Base-by-base conservation (phyloP, 2,329 filamentous ascomycete genomes). In the Blastomyces parvus region DNA sequence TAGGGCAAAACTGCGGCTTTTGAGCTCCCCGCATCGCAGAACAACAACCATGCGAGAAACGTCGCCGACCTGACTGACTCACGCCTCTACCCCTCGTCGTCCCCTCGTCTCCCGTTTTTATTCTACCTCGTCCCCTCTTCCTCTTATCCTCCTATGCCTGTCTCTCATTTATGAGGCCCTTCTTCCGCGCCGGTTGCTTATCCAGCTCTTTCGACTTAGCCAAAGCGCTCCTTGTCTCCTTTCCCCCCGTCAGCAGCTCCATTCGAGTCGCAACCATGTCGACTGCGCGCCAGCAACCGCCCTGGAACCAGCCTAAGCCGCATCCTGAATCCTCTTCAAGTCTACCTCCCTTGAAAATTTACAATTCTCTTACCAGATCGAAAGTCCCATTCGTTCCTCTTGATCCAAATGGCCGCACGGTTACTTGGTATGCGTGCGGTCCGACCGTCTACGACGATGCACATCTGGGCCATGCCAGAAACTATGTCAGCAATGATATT, bases 401-500 rank as follows among this genome's bases (percentile, higher is more conserved):
- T 58, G 86, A 92, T 71, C 79, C 82, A 9, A 83, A 85, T 33
- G 83, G 82, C 42, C 83, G 81, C 70, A 87, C 88, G 72, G 84
- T 95, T 36, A 86, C 85, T 5, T 96, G 91, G 90, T 96, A 96
- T 76, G 88, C 88, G 68, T 96, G 91, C 79, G 91, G 91, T 22
- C 91, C 91, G 64, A 96, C 91, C 0, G 88, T 89, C 52, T 90
- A 90, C 74, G 89, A 92, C 74, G 88, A 91, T 77, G 84, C 87
- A 66, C 90, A 93, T 79, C 77, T 93, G 65, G 88, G 90, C 38
- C 91, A 96, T 76, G 91, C 90, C 38, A 83, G 90, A 69, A 96
- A 96, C 78, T 96, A 96, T 83, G 89, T 96, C 66, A 90, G 88
- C 59, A 93, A 90, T 56, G 91, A 96, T 75, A 91, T 96, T 67